A percentile compares a stretch with the other conserved stretches of the same genome.
Conservation (phyloP, 2,329 filamentous ascomycete species). For the Bisporella sp. region DNA sequence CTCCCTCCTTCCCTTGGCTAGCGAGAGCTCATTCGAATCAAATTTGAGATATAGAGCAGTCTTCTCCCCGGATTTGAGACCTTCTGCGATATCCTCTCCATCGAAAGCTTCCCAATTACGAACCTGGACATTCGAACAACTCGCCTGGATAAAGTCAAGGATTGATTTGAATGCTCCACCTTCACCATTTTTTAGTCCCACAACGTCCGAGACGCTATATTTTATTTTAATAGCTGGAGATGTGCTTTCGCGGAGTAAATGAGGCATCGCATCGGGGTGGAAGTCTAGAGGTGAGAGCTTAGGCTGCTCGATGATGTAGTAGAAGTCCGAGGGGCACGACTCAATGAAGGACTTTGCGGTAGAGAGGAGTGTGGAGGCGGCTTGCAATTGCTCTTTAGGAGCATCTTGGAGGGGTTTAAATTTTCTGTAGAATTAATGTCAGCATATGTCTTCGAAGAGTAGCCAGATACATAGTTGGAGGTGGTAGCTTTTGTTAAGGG, state of each 20-base stretch:
- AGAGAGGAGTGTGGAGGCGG: slow-evolving; percentile 13
- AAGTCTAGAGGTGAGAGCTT: slow-evolving; percentile 68
- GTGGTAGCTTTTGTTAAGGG: neutral
- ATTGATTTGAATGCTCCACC: too few species aligned
- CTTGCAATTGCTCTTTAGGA: slow-evolving; percentile 16
- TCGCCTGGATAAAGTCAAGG: too few species aligned
- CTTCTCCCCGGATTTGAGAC: too few species aligned
- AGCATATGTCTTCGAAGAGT: neutral
- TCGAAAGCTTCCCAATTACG: too few species aligned
- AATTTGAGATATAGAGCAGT: too few species aligned
- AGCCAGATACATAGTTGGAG: neutral
- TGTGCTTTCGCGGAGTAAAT: slow-evolving; percentile 31
- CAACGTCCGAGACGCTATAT: slow-evolving; percentile 47
- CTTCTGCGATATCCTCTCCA: too few species aligned
- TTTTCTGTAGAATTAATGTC: slow-evolving; percentile 9
- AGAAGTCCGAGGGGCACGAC: slow-evolving; percentile 65
- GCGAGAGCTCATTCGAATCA: neutral
- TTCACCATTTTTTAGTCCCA: slow-evolving; percentile 34
- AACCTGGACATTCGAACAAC: too few species aligned
- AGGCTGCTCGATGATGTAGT: slow-evolving; percentile 72
- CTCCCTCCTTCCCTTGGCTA: slow-evolving; percentile 31
- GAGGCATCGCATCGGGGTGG: slow-evolving; percentile 40
- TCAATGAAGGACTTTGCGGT: slow-evolving; percentile 41
- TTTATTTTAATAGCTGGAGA: slow-evolving; percentile 12
- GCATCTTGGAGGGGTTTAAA: slow-evolving; percentile 10